Percentiles rank a stretch among this genome's conserved stretches.
Conservation (phyloP, 805 yeast genomes). For the Blastobotrys terrestris region DNA sequence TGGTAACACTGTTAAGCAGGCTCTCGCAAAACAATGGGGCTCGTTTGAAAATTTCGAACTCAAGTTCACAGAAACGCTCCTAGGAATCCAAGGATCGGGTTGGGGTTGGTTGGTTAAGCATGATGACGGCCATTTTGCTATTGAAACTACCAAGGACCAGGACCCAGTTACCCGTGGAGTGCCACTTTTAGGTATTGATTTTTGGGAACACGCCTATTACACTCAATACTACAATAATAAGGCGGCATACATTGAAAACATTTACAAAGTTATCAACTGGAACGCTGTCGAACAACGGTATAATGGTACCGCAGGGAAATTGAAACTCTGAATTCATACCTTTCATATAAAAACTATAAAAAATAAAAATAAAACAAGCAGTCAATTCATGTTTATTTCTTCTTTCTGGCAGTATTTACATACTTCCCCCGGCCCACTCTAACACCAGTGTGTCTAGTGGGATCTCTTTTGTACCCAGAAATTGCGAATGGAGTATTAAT, state of each 20-base stretch:
- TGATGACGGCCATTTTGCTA: constrained; percentile 62
- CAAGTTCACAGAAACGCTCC: constrained; percentile 58
- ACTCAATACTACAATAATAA: constrained; percentile 85
- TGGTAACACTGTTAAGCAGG: constrained; percentile 47
- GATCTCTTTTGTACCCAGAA: constrained; percentile 46
- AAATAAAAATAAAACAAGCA: too few species aligned
- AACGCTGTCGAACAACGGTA: constrained; percentile 67
- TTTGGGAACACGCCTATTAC: constrained; percentile 95
- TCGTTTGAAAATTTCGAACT: constrained; percentile 58
- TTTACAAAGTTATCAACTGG: constrained; percentile 93
- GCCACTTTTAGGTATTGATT: constrained; percentile 81
- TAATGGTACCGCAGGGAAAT: constrained; percentile 1
- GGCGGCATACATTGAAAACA: constrained; percentile 82
- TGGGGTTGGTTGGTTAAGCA: constrained; percentile 88
- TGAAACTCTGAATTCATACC: too few species aligned
- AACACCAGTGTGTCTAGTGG: constrained; percentile 51
- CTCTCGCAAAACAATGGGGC: constrained; percentile 60
- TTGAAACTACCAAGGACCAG: constrained; percentile 75
- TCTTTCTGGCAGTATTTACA: constrained; percentile 55
- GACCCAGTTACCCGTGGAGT: constrained; percentile 69
- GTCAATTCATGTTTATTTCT: constrained; percentile 1
- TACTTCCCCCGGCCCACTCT: constrained; percentile 80
- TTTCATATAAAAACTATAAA: too few species aligned
- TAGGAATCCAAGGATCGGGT: constrained; percentile 88
- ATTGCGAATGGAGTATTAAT: constrained; percentile 81